These are phyloP conservation scores for Didymella glomerata DNA, from an alignment of 2,329 filamentous ascomycete species.

Conservation along the genomic window DNA sequence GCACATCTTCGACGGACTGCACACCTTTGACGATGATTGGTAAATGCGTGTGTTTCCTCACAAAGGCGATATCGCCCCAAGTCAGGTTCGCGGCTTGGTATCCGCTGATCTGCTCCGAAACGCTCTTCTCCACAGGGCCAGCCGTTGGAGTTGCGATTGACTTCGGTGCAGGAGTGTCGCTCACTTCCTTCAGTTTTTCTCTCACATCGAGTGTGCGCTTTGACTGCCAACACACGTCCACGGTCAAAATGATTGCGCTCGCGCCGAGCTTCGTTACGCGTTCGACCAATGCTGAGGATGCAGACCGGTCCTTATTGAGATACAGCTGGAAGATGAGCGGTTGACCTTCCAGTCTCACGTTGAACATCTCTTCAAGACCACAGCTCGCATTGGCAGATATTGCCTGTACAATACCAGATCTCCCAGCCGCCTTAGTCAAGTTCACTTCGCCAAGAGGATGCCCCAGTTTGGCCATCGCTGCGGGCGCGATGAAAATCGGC, in stretches of 20 bases:
- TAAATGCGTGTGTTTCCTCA: conserved; percentile 9
- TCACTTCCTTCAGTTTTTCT: conserved; percentile 6
- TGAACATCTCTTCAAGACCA: conserved; percentile 12
- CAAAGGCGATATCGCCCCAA: conserved; percentile 7
- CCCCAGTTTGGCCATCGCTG: conserved; percentile 10
- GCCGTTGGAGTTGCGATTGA: neutral
- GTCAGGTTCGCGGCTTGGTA: conserved; percentile 13
- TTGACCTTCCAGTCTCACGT: conserved; percentile 5
- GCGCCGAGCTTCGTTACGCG: conserved; percentile 12
- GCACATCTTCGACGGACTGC: conserved; percentile 11
- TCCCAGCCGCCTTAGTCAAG: conserved; percentile 8
- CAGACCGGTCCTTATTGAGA: conserved; percentile 12
- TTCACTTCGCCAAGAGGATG: conserved; percentile 13
- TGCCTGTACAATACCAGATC: conserved; percentile 1
- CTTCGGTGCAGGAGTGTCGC: neutral
- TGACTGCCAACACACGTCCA: conserved; percentile 14
- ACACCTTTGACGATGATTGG: conserved; percentile 13
- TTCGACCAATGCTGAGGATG: conserved; percentile 7
- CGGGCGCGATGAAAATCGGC: conserved; percentile 15
- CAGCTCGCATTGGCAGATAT: conserved; percentile 13
- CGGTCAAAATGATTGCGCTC: conserved; percentile 11
- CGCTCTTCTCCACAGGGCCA: neutral
- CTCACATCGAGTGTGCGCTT: conserved; percentile 13
- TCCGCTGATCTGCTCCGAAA: conserved; percentile 13
- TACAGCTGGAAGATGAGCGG: conserved; percentile 14